Percentiles rank a stretch among this genome's conserved stretches.
These are phyloP conservation scores for Xylaria bambusicola DNA, from an alignment of 495 filamentous ascomycete species.

Conservation along the genomic window DNA sequence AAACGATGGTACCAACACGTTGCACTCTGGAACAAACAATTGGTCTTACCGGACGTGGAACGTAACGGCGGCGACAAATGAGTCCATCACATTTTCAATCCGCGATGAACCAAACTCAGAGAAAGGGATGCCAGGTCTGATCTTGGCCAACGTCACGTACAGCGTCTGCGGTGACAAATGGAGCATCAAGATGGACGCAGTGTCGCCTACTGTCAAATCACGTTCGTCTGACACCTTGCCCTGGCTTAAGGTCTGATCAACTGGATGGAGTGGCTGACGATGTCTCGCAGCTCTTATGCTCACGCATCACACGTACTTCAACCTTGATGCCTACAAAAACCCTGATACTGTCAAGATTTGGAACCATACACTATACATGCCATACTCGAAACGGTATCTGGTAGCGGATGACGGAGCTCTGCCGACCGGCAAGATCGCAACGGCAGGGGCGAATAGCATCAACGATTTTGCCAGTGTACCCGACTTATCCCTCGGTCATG, in stretches of 20 bases:
- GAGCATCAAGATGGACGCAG: constrained; percentile 56
- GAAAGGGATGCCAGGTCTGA: constrained; percentile 71
- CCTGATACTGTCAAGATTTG: constrained; percentile 61
- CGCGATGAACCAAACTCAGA: constrained; percentile 64
- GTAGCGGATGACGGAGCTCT: constrained; percentile 68
- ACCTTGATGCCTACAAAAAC: constrained; percentile 74
- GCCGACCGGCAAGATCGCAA: constrained; percentile 69
- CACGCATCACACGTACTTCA: constrained; percentile 71
- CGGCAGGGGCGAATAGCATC: constrained; percentile 56
- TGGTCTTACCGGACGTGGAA: constrained; percentile 59
- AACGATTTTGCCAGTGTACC: constrained; percentile 70
- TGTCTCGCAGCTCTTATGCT: constrained; percentile 24
- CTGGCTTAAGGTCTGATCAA: constrained; percentile 34
- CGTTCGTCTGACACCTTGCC: constrained; percentile 36
- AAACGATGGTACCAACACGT: constrained; percentile 60
- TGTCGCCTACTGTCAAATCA: constrained; percentile 51
- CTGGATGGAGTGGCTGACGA: constrained; percentile 50
- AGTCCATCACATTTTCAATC: constrained; percentile 79
- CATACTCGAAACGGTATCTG: constrained; percentile 69
- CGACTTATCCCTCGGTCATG: constrained; percentile 64
- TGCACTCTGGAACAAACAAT: constrained; percentile 62
- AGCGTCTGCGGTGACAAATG: constrained; percentile 53
- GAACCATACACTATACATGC: constrained; percentile 70
- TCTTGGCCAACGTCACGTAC: constrained; percentile 74
- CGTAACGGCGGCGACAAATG: constrained; percentile 55